phyloP scores from a whole-genome alignment of 805 yeast species.

The Barnettozyma botsteinii region DNA sequence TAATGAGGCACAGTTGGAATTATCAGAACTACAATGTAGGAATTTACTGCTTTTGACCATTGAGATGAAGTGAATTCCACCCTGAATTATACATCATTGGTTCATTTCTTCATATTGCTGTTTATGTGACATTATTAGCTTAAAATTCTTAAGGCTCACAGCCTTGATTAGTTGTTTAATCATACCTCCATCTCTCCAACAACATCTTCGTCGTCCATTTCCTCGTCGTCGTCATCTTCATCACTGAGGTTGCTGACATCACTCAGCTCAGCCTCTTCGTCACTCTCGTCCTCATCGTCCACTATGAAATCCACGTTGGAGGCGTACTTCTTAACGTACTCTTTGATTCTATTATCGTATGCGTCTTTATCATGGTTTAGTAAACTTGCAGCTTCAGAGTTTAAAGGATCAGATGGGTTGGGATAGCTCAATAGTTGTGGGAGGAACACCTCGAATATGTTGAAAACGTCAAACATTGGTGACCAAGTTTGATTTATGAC shows the following conservation, averaged over 20 bases:
- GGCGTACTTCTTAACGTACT: constrained; percentile 71
- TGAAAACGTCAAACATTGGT: constrained; percentile 89
- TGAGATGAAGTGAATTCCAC: too few species aligned
- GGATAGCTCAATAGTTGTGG: constrained; percentile 92
- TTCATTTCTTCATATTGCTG: too few species aligned
- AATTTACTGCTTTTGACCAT: too few species aligned
- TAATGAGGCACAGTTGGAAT: too few species aligned
- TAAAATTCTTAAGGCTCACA: too few species aligned
- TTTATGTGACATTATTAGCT: too few species aligned
- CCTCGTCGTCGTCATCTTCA: constrained; percentile 17
- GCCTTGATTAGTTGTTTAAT: too few species aligned
- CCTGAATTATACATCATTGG: too few species aligned
- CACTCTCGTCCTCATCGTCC: constrained; percentile 45
- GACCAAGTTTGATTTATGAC: constrained; percentile 98
- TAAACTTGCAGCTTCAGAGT: constrained; percentile 81
- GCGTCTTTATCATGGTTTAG: constrained; percentile 60
- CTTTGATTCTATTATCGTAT: constrained; percentile 65
- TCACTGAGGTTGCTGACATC: constrained; percentile 23
- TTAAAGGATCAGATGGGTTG: constrained; percentile 90
- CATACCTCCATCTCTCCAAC: constrained; percentile 15
- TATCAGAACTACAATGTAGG: too few species aligned
- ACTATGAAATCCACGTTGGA: constrained; percentile 35
- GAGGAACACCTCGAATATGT: constrained; percentile 86
- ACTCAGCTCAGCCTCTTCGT: constrained; percentile 31
- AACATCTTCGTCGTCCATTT: constrained; percentile 18